Conservation (phyloP, 2,329 filamentous ascomycete species). For the Dendrostoma leiphaemia region DNA sequence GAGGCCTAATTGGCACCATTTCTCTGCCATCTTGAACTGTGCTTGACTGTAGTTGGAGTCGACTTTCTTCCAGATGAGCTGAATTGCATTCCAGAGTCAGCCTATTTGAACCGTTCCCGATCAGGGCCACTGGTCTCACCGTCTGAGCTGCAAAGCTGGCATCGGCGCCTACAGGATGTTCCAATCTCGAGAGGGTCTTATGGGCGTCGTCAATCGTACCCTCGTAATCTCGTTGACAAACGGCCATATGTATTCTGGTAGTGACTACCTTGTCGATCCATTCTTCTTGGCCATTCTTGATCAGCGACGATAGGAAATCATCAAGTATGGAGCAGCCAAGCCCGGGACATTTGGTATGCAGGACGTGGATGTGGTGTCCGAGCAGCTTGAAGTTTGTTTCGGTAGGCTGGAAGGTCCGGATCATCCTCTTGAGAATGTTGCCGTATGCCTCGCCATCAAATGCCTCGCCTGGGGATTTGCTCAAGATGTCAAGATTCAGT, state of each 20-base stretch:
- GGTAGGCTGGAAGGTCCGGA: slow-evolving; percentile 57
- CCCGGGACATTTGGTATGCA: slow-evolving; percentile 53
- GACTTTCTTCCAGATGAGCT: slow-evolving; percentile 83
- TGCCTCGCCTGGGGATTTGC: slow-evolving; percentile 40
- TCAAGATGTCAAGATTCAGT: slow-evolving; percentile 66
- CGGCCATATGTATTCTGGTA: slow-evolving; percentile 65
- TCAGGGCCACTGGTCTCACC: slow-evolving; percentile 37
- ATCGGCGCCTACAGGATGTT: slow-evolving; percentile 50
- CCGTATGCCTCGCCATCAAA: slow-evolving; percentile 50
- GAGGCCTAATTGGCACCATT: slow-evolving; percentile 71
- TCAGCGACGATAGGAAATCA: slow-evolving; percentile 56
- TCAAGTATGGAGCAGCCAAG: slow-evolving; percentile 55
- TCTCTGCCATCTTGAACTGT: slow-evolving; percentile 53
- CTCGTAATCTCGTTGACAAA: slow-evolving; percentile 39
- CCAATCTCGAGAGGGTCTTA: slow-evolving; percentile 41
- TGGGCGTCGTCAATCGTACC: slow-evolving; percentile 26
- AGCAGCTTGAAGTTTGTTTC: slow-evolving; percentile 64
- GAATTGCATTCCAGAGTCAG: slow-evolving; percentile 18
- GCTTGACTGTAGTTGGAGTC: slow-evolving; percentile 55
- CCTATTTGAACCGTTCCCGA: not conserved
- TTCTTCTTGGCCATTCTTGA: slow-evolving; percentile 39
- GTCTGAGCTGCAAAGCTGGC: slow-evolving; percentile 68
- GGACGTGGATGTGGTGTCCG: slow-evolving; percentile 64
- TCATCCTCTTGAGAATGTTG: slow-evolving; percentile 58
- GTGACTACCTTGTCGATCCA: slow-evolving; percentile 72